These are phyloP conservation scores for Simplicillium sp. DNA, from an alignment of 2,329 filamentous ascomycete genomes.

Conservation along the genomic window DNA sequence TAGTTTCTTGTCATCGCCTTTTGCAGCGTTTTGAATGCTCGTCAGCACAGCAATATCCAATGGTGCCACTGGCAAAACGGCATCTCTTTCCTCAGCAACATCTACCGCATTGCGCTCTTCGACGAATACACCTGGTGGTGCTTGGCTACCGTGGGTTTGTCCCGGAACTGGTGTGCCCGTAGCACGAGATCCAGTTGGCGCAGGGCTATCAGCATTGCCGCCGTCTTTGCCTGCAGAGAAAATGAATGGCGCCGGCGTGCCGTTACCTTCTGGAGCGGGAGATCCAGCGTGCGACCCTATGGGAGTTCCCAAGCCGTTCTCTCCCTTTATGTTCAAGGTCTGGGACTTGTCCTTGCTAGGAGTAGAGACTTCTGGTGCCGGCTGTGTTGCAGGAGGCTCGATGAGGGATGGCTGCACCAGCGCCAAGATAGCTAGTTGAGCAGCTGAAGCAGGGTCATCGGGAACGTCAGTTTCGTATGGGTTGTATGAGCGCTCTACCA, in stretches of 20 bases:
- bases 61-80: constrained; percentile 70
- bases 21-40: constrained; percentile 77
- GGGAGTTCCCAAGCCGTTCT: constrained; percentile 66
- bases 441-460: constrained; percentile 80
- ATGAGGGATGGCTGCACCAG: constrained; percentile 50
- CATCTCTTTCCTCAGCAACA: constrained; percentile 63
- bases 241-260: constrained; percentile 56
- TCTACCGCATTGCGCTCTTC: constrained; percentile 42
- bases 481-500: constrained; percentile 84
- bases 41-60: constrained; percentile 86
- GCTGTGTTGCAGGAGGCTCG: constrained; percentile 25
- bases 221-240: constrained; percentile 40
- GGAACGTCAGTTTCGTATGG: constrained; percentile 81
- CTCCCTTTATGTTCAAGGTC: constrained; percentile 57
- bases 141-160: constrained; percentile 17
- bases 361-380: constrained; percentile 41
- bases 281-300: constrained; percentile 80
- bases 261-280: constrained; percentile 67
- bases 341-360: constrained; percentile 55
- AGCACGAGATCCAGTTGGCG: constrained; percentile 41
- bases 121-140: constrained; percentile 35
- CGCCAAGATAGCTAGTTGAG: constrained; percentile 61
- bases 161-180: constrained; percentile 32
- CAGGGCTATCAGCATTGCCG: constrained; percentile 40
- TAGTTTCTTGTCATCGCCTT: constrained; percentile 84